These are phyloP conservation scores for Hyaloscypha variabilis DNA, from an alignment of 495 filamentous ascomycete genomes.

Conservation along the genomic window DNA sequence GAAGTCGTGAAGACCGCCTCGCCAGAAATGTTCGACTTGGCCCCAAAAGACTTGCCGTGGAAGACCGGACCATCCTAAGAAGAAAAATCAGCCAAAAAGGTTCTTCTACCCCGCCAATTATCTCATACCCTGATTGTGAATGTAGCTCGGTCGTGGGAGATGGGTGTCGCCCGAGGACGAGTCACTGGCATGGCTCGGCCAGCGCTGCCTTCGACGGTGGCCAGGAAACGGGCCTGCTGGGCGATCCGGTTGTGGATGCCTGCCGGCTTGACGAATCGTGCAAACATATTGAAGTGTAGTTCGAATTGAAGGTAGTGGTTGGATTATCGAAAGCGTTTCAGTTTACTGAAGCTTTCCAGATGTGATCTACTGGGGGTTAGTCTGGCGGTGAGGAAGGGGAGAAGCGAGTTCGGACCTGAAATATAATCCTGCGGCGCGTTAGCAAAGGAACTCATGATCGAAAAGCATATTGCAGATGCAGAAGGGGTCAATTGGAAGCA, in stretches of 20 bases:
- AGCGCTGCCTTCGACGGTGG: slow-evolving; percentile 70
- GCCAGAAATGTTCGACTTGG: slow-evolving; percentile 87
- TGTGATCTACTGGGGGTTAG: slow-evolving; percentile 68
- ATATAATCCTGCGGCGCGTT: slow-evolving; percentile 77
- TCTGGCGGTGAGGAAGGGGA: slow-evolving; percentile 43
- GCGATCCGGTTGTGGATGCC: slow-evolving; percentile 36
- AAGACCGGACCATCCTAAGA: slow-evolving; percentile 83
- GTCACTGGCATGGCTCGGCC: slow-evolving; percentile 55
- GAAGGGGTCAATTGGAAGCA: background rate
- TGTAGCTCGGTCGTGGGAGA: slow-evolving; percentile 77
- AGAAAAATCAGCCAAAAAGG: slow-evolving; percentile 25
- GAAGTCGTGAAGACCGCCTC: slow-evolving; percentile 96
- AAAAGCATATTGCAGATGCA: background rate
- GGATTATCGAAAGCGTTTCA: slow-evolving; percentile 50
- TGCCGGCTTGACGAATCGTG: slow-evolving; percentile 59
- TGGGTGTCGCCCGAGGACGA: slow-evolving; percentile 52
- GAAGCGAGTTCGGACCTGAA: slow-evolving; percentile 66
- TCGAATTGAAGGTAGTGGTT: slow-evolving; percentile 32
- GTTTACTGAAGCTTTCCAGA: slow-evolving; percentile 93
- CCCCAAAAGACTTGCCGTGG: slow-evolving; percentile 90
- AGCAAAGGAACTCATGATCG: slow-evolving; percentile 19
- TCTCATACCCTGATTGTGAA: slow-evolving; percentile 83
- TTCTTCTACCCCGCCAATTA: slow-evolving; percentile 4
- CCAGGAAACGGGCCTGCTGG: slow-evolving; percentile 63
- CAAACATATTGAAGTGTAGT: slow-evolving; percentile 62